Base-by-base conservation (phyloP, 2,329 filamentous ascomycete genomes). In the Fusarium sp. region DNA sequence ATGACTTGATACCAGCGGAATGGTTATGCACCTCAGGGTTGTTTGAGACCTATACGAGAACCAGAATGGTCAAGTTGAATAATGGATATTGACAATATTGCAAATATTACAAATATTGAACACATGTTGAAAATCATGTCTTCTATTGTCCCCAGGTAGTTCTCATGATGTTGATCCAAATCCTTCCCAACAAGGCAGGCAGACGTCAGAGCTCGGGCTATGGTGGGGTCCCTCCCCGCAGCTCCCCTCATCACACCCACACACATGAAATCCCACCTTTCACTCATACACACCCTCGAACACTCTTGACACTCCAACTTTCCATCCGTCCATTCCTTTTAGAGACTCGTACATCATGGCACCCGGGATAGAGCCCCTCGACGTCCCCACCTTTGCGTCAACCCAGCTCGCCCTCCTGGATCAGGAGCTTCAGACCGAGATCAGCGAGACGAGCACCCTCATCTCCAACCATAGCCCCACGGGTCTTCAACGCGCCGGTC, bases 401-500 rank as follows among this genome's bases (percentile, higher is more conserved):
- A 89, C 90, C 1, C 94, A 97, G 81, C 88, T 95, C 62, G 83
- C 87, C 43, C 90, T 97, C 59, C 89, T 97, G 43, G 87, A 91
- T 54, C 86, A 85, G 61, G 94, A 97, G 83, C 91, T 95, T 34
- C 87, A 91, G 77, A 90, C 91, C 78, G 94, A 97, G 82, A 86
- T 94, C 58, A 85, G 88, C 56, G 92, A 95, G 82, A 94, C 92
- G 25, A 88, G 91, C 74, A 84, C 87, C 45, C 89, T 95, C 67
- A 88, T 95, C 68, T 87, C 90, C 52, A 89, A 88, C 54, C 90
- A 93, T 81, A 91, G 92, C 57, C 94, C 94, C 6, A 85, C 88
- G 0, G 87, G 90, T 1, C 90, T 97, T 14, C 90, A 94, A 80
- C 91, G 93, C 68, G 93, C 93, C 7, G 94, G 94, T n/a, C 88